Evolutionary conservation across 1,284 basidiomycete genomes (phyloP).

Genomic region (Moesziomyces sp.): DNA sequence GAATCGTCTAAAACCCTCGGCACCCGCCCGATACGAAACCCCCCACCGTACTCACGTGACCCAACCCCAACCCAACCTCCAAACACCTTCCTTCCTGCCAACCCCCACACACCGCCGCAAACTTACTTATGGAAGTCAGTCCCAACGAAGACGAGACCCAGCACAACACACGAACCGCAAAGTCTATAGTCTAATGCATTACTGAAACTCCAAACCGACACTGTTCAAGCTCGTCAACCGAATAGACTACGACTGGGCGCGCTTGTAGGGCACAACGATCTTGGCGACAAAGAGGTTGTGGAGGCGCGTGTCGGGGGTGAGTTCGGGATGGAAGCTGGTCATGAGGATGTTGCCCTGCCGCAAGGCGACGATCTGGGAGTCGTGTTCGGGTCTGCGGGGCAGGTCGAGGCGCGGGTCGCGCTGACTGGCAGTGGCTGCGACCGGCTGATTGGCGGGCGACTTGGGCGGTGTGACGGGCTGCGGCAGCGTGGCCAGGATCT

Average conservation of each 20-base stretch:
- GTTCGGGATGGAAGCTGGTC: constrained; percentile 94
- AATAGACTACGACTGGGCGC: not conserved
- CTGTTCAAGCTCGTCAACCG: no score
- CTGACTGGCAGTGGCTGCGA: constrained; percentile 16
- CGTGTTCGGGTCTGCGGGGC: constrained; percentile 36
- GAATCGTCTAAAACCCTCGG: no score
- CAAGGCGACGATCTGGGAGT: constrained; percentile 82
- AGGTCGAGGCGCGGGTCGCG: constrained; percentile 29
- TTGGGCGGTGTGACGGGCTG: constrained; percentile 69
- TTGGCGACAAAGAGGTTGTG: constrained; percentile 82
- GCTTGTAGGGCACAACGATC: constrained; percentile 31
- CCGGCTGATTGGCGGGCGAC: constrained; percentile 26
- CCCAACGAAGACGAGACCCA: no score
- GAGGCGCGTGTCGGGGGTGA: constrained; percentile 86
- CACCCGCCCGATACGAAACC: no score
- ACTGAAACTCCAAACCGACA: no score
- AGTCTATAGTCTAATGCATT: no score
- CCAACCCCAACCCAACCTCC: no score
- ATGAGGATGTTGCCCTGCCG: constrained; percentile 85
- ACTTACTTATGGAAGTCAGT: no score
- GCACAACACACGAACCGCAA: no score
- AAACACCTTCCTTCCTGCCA: no score
- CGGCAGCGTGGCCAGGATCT: constrained; percentile 80
- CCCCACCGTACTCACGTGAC: no score
- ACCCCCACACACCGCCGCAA: no score